Evolutionary conservation across 148 eudicot species (phyloP).

Genomic region (Nyssa sinensis): DNA sequence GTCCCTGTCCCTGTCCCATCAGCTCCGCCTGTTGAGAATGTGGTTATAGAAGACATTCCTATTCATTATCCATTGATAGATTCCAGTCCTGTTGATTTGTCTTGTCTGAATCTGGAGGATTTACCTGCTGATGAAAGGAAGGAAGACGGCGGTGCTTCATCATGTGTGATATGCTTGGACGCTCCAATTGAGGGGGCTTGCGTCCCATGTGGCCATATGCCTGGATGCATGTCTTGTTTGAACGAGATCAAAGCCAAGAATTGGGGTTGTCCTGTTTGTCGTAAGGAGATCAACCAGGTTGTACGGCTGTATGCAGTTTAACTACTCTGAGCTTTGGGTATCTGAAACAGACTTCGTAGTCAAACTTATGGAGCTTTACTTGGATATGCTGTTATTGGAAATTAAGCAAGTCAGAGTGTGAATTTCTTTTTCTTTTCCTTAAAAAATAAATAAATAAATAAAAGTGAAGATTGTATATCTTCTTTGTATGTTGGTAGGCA

Average conservation of each 20-base stretch:
- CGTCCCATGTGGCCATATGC: slow-evolving; percentile 97
- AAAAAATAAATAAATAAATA: no score
- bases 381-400: no score
- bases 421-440: no score
- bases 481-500: no score
- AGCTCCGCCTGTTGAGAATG: slow-evolving; percentile 53
- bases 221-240: slow-evolving; percentile 94
- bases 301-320: slow-evolving; percentile 79
- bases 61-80: slow-evolving; percentile 74
- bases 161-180: slow-evolving; percentile 93
- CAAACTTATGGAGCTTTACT: no score
- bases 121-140: slow-evolving; percentile 27
- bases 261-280: slow-evolving; percentile 96
- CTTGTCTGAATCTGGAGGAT: slow-evolving; percentile 18
- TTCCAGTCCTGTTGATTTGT: slow-evolving; percentile 23
- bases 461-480: no score
- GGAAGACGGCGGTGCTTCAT: slow-evolving; percentile 29
- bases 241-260: slow-evolving; percentile 71
- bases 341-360: no score
- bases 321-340: no score
- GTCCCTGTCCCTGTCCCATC: slow-evolving; percentile 47
- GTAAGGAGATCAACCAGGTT: slow-evolving; percentile 75
- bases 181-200: slow-evolving; percentile 92
- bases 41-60: slow-evolving; percentile 43
- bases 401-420: no score